phyloP scores from a whole-genome alignment of 305 asterid species.

The Fraxinus albicans region DNA sequence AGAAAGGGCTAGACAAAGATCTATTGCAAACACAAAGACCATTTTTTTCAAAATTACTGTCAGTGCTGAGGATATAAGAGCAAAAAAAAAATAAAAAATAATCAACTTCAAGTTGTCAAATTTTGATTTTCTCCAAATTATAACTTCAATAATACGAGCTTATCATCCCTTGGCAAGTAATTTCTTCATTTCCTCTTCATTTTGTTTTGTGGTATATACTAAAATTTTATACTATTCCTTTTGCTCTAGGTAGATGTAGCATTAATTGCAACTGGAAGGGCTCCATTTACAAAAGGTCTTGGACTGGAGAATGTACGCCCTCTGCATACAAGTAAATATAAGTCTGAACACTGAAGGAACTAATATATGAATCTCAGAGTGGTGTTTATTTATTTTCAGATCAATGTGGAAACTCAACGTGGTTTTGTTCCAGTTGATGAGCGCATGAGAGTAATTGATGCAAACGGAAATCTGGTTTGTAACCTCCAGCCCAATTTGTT shows the following conservation, averaged over 20 bases:
- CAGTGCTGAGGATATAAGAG: conserved; percentile 4
- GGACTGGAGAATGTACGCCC: conserved; percentile 81
- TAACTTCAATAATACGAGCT: not conserved
- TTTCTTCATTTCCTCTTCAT: conserved; percentile 3
- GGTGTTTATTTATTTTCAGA: conserved; percentile 31
- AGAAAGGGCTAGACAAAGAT: not conserved
- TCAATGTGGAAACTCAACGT: conserved; percentile 82
- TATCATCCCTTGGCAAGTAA: not conserved
- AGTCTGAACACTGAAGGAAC: not conserved
- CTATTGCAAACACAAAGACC: not conserved
- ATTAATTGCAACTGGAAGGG: conserved; percentile 95
- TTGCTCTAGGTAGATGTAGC: conserved; percentile 84
- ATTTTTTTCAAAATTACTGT: conserved; percentile 1
- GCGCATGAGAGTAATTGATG: conserved; percentile 88
- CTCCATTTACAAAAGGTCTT: conserved; percentile 92
- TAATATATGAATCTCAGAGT: not conserved
- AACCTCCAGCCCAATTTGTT: not conserved
- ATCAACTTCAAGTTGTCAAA: not conserved
- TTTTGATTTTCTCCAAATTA: conserved; percentile 5
- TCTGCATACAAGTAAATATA: not conserved
- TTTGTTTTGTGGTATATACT: not conserved
- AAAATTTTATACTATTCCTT: conserved; percentile 6
- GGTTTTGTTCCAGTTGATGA: conserved; percentile 94
- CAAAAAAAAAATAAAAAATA: not conserved
- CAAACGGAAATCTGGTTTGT: conserved; percentile 65